Conservation (phyloP, 768 basidiomycete species). For the Clitopilus passeckerianus region DNA sequence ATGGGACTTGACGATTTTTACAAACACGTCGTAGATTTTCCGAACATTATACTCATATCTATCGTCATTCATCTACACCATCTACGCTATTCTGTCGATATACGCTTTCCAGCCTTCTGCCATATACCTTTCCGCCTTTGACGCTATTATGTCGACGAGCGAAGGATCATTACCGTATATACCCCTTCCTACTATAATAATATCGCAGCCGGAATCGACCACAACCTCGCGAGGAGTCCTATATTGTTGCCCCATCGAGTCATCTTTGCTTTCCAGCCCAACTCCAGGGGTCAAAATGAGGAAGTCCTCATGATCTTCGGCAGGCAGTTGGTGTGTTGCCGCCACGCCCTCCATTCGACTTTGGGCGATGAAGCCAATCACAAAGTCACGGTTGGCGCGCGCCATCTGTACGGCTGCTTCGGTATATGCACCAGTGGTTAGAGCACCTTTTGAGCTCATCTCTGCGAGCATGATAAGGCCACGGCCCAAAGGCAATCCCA, state of each 20-base stretch:
- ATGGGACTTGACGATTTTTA: background rate
- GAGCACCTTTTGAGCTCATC: conserved; percentile 89
- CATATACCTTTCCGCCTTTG: conserved; percentile 81
- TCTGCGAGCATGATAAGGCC: conserved; percentile 91
- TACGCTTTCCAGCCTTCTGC: conserved; percentile 92
- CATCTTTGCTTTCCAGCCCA: conserved; percentile 72
- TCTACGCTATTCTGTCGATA: conserved; percentile 36
- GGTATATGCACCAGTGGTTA: conserved; percentile 83
- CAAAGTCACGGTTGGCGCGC: conserved; percentile 73
- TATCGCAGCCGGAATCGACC: conserved; percentile 77
- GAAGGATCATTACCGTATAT: conserved; percentile 69
- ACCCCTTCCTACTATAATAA: conserved; percentile 96
- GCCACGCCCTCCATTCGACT: conserved; percentile 72
- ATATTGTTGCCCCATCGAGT: conserved; percentile 93
- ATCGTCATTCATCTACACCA: background rate
- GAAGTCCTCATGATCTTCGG: conserved; percentile 65
- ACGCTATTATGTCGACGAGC: conserved; percentile 39
- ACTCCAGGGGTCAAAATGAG: conserved; percentile 92
- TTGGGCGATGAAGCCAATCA: conserved; percentile 96
- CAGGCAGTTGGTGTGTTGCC: conserved; percentile 22
- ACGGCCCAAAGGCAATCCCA: conserved; percentile 80
- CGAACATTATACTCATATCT: too few species aligned
- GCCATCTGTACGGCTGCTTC: conserved; percentile 86
- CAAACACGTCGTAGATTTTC: too few species aligned
- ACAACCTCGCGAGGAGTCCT: conserved; percentile 85